Base-by-base conservation (phyloP, 164 flowering plant genomes). In the Brasenia schreberi region DNA sequence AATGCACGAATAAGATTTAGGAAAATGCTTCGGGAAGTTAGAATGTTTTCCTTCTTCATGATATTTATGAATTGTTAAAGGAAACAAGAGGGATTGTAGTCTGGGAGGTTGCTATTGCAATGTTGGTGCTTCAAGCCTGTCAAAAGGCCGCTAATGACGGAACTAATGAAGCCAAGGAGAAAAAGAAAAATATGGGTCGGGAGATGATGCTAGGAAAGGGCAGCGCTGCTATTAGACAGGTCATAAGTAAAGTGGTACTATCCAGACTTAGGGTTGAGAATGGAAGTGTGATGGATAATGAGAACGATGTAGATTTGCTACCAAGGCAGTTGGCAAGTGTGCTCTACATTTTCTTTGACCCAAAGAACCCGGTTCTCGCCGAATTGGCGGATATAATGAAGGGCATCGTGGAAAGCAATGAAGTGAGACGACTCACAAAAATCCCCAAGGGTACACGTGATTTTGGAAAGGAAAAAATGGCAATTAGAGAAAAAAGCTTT, bases 381-480 rank as follows among this genome's bases (percentile, higher is more conserved):
- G 43, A 45, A 39, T 73, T 91, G 18, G 17, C 84, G 70, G 68
- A 61, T 66, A 85, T 77, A 76, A 73, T 94, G n/a, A 91, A 86
- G 70, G 92, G 84, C 45, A 77, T 85, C 65, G 83, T 90, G 16
- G 90, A 86, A 75, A 88, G 90, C 75, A 94, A 87, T 78, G 96
- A 90, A 68, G 81, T 82, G 59, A 81, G 95, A 74, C 79, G 95
- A 68, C 87, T 91, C 58, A 95, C 97, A 27, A 87, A 89, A 80
- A 76, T 87, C 73, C 87, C 96, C 4, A 90, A 92, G 98, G 90
- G 66, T 72, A 42, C 49, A 5, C 11, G 96, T 68, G 99, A 94
- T 81, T 94, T 94, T 80, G 87, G 96, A 42, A 91, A 87, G 69
- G 96, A 94, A 70, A 90, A 94, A 78, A 94, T 89, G 99, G 78